A percentile compares a stretch with the other conserved stretches of the same genome.
Conservation (phyloP, 306 rosid genomes). For the Trifolium repens region DNA sequence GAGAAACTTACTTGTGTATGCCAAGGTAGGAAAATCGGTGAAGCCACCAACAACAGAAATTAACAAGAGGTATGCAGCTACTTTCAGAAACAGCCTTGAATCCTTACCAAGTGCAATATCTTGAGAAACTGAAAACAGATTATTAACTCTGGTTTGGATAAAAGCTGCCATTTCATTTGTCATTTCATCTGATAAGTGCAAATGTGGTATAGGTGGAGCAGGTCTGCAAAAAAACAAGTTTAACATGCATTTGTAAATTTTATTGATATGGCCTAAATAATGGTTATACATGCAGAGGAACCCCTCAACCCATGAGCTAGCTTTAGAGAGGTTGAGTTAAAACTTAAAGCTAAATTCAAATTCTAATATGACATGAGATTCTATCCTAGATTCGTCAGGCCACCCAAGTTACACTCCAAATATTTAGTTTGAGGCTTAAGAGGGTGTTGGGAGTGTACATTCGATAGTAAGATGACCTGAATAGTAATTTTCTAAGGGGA, state of each 20-base stretch:
- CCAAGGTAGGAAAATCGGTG: constrained; percentile 83
- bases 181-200: constrained; percentile 84
- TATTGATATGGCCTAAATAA: constrained; percentile 1
- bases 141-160: constrained; percentile 60
- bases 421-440: not conserved
- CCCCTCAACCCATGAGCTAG: not conserved
- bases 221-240: constrained; percentile 65
- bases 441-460: not conserved
- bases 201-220: constrained; percentile 87
- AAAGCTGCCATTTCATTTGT: constrained; percentile 67
- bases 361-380: not conserved
- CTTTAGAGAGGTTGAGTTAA: not conserved
- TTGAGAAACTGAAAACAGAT: constrained; percentile 71
- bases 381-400: not conserved
- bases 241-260: not conserved
- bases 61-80: constrained; percentile 69
- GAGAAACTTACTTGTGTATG: constrained; percentile 71
- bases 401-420: not conserved
- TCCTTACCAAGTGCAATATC: constrained; percentile 78
- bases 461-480: not conserved
- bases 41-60: constrained; percentile 75
- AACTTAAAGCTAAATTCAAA: not conserved
- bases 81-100: constrained; percentile 82
- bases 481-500: not conserved
- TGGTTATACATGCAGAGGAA: not conserved